Evolutionary conservation across 345 rosid species (phyloP), one percentile per base, ranked within the genome.

Genomic region (Arabidopsis suecica): DNA sequence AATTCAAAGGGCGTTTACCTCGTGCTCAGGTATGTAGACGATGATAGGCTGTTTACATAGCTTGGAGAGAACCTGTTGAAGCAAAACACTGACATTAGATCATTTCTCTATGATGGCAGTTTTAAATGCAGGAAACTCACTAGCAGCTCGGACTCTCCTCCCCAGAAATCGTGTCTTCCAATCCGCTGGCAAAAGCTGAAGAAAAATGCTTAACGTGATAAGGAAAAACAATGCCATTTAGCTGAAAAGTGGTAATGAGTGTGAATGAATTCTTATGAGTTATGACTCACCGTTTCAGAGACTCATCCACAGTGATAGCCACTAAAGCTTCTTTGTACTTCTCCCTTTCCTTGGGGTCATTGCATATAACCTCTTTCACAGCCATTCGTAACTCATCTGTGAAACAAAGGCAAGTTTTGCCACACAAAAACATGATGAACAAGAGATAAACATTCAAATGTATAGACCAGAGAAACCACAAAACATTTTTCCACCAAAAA

Each of bases 111-210:
- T 49, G 54, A 51, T 32, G 13, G 5, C 1, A 32, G 16, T 34
- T 36, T 57, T 38, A 5, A 72, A 59, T 40, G 68, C 13, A 7
- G 28, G 33, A 50, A 50, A 84, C 91, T 78, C 68, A 94, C 97
- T 86, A 94, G 85, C 36, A 91, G 81, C 84, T 94, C 98, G 3
- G 98, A 88, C 73, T 93, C 96, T 41, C 98, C 98, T 60, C 98
- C 98, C 97, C 96, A 94, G 69, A 91, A 91, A 78, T 89, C 96
- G 38, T 88, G 78, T 50, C 82, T 86, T 59, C 61, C 82, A 75
- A 94, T 87, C 63, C 93, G 83, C 60, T 89, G 88, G 63, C 97
- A 91, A 78, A 91, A 94, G 73, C 96, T 93, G 65, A 49, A 67
- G 73, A 14, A 54, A 68, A 61, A 48, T 22, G 55, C 60, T 32